Conservation (phyloP, 148 eudicot genomes). For the Rhododendron ovatum region DNA sequence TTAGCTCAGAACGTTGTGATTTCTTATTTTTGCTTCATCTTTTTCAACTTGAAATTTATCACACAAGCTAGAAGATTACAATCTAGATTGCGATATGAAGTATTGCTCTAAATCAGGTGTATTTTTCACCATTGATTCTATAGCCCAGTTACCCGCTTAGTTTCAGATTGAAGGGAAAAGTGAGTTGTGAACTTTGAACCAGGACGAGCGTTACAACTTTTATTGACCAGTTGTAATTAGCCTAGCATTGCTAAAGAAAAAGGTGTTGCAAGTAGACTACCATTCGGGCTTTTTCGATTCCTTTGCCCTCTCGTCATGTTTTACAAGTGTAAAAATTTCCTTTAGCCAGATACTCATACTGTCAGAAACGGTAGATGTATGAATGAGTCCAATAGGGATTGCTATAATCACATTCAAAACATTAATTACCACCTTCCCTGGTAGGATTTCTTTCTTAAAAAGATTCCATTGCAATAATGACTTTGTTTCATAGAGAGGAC, state of each 20-base stretch:
- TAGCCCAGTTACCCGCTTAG: not conserved
- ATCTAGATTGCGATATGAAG: not conserved
- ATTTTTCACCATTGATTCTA: not conserved
- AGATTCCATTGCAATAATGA: not conserved
- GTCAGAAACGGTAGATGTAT: constrained; percentile 9
- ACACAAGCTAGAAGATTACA: not conserved
- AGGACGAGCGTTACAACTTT: constrained; percentile 1
- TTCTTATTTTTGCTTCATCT: not conserved
- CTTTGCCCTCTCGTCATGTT: constrained; percentile 7
- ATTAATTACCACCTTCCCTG: constrained; percentile 14
- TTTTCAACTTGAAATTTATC: not conserved
- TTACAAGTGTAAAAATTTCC: constrained; percentile 4
- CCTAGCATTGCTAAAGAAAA: not conserved
- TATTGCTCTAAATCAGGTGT: not conserved
- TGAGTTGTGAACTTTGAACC: not conserved
- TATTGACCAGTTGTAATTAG: not conserved
- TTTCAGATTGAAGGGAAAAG: constrained; percentile 6
- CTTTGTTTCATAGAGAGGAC: not conserved
- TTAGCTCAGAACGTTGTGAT: not conserved
- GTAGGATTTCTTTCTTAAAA: constrained; percentile 7
- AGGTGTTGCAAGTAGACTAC: not conserved
- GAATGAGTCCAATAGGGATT: constrained; percentile 13
- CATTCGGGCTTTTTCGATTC: constrained; percentile 4
- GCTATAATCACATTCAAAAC: constrained; percentile 12
- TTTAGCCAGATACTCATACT: not conserved